These are phyloP conservation scores for Cladophialophora yegresii DNA, from an alignment of 2,329 filamentous ascomycete species.

Conservation along the genomic window DNA sequence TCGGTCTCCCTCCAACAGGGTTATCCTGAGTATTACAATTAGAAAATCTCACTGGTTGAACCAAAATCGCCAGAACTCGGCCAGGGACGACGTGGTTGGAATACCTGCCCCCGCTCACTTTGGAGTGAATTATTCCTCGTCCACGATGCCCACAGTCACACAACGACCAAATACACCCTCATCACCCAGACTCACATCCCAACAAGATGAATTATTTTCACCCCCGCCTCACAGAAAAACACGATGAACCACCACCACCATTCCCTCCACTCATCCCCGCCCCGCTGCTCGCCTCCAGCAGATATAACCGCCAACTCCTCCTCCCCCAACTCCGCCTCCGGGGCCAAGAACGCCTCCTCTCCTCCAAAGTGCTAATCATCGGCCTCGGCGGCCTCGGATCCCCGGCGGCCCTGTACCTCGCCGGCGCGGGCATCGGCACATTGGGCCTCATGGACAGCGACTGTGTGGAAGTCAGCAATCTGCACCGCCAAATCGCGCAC, in stretches of 20 bases:
- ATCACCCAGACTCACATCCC: background rate
- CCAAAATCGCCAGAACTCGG: background rate
- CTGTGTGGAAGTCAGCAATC: slow-evolving; percentile 81
- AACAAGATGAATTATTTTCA: too few species aligned
- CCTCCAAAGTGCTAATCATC: slow-evolving; percentile 65
- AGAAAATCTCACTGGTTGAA: background rate
- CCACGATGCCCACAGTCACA: background rate
- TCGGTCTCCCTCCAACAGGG: background rate
- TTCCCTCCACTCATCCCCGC: slow-evolving; percentile 23
- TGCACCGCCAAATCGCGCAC: slow-evolving; percentile 90
- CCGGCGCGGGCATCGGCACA: slow-evolving; percentile 80
- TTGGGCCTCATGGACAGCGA: slow-evolving; percentile 88
- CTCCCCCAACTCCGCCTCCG: slow-evolving; percentile 30
- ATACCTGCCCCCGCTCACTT: background rate
- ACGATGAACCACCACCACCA: background rate
- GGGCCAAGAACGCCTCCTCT: slow-evolving; percentile 31
- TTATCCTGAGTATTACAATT: background rate
- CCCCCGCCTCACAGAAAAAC: too few species aligned
- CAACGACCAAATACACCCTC: background rate
- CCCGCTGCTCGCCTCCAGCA: slow-evolving; percentile 30
- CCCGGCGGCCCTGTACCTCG: slow-evolving; percentile 88
- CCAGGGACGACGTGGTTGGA: background rate
- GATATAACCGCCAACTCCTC: slow-evolving; percentile 38
- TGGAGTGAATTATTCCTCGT: background rate
- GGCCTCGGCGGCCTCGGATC: slow-evolving; percentile 89